phyloP scores from a whole-genome alignment of 148 eudicot genomes.

The Agrostemma githago region DNA sequence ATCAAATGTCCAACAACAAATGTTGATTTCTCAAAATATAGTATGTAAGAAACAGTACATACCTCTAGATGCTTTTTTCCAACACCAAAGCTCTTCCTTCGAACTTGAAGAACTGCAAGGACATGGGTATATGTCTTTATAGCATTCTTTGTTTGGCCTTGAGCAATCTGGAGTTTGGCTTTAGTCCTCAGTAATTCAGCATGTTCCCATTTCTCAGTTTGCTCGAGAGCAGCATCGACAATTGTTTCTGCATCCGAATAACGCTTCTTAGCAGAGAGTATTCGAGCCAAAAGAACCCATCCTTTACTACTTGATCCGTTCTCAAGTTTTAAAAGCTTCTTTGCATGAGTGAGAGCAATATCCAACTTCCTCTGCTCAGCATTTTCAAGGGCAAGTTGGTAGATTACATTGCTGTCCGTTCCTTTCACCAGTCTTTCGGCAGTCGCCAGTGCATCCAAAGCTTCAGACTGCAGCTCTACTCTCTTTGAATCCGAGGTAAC shows the following conservation, averaged over 20 bases:
- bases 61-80: constrained; percentile 54
- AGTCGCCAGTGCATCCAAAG: constrained; percentile 50
- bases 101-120: constrained; percentile 82
- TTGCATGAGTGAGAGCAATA: constrained; percentile 66
- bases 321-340: constrained; percentile 54
- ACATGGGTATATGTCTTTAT: constrained; percentile 63
- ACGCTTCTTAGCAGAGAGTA: constrained; percentile 72
- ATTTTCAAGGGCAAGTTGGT: constrained; percentile 66
- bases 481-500: constrained; percentile 49
- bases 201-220: constrained; percentile 84
- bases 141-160: constrained; percentile 52
- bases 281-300: constrained; percentile 72
- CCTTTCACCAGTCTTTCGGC: constrained; percentile 38
- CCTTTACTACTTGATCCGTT: constrained; percentile 58
- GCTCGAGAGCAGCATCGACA: constrained; percentile 71
- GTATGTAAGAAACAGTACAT: constrained; percentile 4
- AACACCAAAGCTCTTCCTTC: constrained; percentile 46
- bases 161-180: constrained; percentile 77
- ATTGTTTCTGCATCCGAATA: constrained; percentile 65
- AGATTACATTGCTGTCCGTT: constrained; percentile 37
- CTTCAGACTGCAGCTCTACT: constrained; percentile 46
- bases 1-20: not conserved
- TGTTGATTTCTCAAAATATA: no score
- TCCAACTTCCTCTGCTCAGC: constrained; percentile 92
- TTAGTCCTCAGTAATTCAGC: constrained; percentile 69